Evolutionary conservation across 2,329 filamentous ascomycete species (phyloP).

Genomic region (Aspergillus proliferans): DNA sequence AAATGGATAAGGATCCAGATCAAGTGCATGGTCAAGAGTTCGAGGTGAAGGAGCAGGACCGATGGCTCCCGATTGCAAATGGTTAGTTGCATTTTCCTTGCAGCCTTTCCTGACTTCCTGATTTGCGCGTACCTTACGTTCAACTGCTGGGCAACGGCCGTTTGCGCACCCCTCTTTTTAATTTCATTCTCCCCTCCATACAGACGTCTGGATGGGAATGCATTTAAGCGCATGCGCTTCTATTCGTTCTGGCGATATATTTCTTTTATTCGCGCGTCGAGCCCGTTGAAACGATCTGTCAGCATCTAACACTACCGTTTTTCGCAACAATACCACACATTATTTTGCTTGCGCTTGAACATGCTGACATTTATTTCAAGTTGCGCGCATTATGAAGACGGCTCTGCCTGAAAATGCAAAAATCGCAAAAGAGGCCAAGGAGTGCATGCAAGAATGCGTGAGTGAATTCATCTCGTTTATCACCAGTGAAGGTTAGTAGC

Average conservation of each 20-base stretch:
- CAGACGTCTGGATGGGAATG: background rate
- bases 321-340: background rate
- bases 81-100: constrained; percentile 63
- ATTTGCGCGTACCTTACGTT: constrained; percentile 48
- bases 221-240: constrained; percentile 17
- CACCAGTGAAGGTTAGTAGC: constrained; percentile 82
- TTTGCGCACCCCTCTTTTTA: constrained; percentile 23
- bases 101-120: constrained; percentile 35
- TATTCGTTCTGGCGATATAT: constrained; percentile 2
- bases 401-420: constrained; percentile 97
- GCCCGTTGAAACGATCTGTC: background rate
- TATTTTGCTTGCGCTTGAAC: background rate
- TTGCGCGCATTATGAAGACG: constrained; percentile 98
- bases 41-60: constrained; percentile 98
- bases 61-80: constrained; percentile 99
- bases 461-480: constrained; percentile 99
- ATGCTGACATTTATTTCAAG: constrained; percentile 61
- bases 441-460: constrained; percentile 99
- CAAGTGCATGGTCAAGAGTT: constrained; percentile 81
- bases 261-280: background rate
- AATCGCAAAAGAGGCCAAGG: constrained; percentile 97
- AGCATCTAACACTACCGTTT: background rate
- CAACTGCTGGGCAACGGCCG: constrained; percentile 20
- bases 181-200: constrained; percentile 28
- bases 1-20: constrained; percentile 70